These are phyloP conservation scores for Pseudohalonectria lignicola DNA, from an alignment of 2,329 filamentous ascomycete species.

Conservation along the genomic window DNA sequence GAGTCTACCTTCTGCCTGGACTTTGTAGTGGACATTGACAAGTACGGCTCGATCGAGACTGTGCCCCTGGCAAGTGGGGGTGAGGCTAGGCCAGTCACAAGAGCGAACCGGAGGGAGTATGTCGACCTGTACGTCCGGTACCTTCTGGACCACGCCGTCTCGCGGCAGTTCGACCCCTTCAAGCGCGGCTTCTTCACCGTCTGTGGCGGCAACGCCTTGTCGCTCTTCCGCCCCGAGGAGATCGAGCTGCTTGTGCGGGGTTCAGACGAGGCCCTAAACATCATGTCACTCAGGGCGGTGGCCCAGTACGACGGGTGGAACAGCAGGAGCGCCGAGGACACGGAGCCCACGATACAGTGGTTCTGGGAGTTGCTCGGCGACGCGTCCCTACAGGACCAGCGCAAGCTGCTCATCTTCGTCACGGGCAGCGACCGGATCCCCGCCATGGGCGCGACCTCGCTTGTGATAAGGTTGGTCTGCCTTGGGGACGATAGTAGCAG, in stretches of 20 bases:
- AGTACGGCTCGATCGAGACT: slow-evolving; percentile 57
- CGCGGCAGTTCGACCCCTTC: slow-evolving; percentile 84
- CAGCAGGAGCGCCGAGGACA: slow-evolving; percentile 32
- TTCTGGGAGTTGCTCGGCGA: slow-evolving; percentile 77
- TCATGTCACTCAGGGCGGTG: slow-evolving; percentile 62
- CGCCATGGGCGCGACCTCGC: slow-evolving; percentile 71
- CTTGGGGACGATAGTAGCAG: slow-evolving; percentile 63
- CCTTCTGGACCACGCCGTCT: slow-evolving; percentile 65
- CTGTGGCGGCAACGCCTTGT: slow-evolving; percentile 78
- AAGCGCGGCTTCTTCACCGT: slow-evolving; percentile 90
- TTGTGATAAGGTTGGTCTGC: slow-evolving; percentile 66
- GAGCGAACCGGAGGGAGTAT: slow-evolving; percentile 72
- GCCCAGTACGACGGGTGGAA: slow-evolving; percentile 77
- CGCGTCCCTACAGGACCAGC: slow-evolving; percentile 56
- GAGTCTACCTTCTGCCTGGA: slow-evolving; percentile 70
- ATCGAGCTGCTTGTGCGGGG: slow-evolving; percentile 81
- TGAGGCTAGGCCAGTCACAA: slow-evolving; percentile 68
- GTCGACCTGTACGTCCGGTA: slow-evolving; percentile 77
- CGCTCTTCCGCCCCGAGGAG: slow-evolving; percentile 80
- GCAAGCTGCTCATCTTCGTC: slow-evolving; percentile 73
- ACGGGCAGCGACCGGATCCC: slow-evolving; percentile 87
- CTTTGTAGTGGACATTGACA: slow-evolving; percentile 68
- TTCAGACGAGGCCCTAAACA: slow-evolving; percentile 74
- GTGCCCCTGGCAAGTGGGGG: slow-evolving; percentile 63
- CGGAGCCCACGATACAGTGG: slow-evolving; percentile 64